Evolutionary conservation across 2,329 filamentous ascomycete species (phyloP), one percentile per base, ranked within the genome.

Genomic region (Ophidiomyces ophidiicola): DNA sequence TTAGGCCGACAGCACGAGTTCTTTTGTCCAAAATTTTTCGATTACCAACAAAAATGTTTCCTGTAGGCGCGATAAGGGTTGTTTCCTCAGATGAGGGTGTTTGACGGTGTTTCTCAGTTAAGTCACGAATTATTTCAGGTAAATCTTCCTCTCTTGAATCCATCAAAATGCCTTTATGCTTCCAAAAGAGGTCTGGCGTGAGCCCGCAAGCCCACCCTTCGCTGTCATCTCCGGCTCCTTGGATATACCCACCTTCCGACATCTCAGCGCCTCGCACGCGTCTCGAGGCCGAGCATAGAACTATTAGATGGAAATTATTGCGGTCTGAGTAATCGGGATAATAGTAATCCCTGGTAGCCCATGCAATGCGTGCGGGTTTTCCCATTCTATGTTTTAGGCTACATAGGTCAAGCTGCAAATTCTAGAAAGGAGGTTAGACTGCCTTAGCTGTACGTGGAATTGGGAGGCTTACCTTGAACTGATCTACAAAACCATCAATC

Each of bases 151-250:
- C 87, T 0, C 71, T 53, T 0, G 78, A 71, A 0, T 58, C 58
- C 14, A 92, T 63, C 7, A 96, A 64, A 4, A 54, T 26, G 0
- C 72, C 64, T 29, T 64, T 66, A 49, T 94, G 68, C 2, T 59
- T 60, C 90, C 90, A 98, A 61, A 94, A 98, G 0, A 88, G 46
- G 0, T 65, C 57, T 0, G 88, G 76, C 0, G 82, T 90, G 11
- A 96, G 70, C 0, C 84, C 85, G 38, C 73, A 65, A 1, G 86
- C 80, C 90, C 90, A 98, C 49, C 83, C 84, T 66, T 98, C 90
- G 8, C 82, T 84, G 57, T 98, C 90, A 58, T 98, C 90, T 2
- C 82, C 90, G 0, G 88, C 88, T 36, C 90, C 90, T 61, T 96
- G 90, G 43, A 98, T 80, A 54, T 98, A 98, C 4, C 78, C 78